These are phyloP conservation scores for Hymenoscyphus infarciens DNA, from an alignment of 2,329 filamentous ascomycete species.

Conservation along the genomic window DNA sequence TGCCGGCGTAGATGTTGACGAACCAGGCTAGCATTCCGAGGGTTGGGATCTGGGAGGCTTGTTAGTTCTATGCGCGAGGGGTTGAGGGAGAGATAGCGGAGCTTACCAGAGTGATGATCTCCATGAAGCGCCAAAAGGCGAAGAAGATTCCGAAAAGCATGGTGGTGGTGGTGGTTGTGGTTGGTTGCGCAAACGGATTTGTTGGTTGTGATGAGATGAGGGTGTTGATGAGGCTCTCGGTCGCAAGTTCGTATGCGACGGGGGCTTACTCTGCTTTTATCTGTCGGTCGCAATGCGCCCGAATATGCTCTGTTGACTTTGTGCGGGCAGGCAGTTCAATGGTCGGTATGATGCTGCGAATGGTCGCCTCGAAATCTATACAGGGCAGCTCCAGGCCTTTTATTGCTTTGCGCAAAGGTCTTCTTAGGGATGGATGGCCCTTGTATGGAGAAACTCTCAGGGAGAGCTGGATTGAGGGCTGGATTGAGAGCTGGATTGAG, in stretches of 20 bases:
- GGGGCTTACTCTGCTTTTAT: not conserved
- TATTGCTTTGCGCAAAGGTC: not conserved
- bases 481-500: slow-evolving; percentile 6
- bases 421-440: not conserved
- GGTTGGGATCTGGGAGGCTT: slow-evolving; percentile 51
- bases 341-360: not conserved
- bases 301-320: not conserved
- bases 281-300: not conserved
- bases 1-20: slow-evolving; percentile 54
- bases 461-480: slow-evolving; percentile 5
- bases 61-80: slow-evolving; percentile 13
- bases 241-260: not conserved
- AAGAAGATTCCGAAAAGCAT: slow-evolving; percentile 65
- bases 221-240: slow-evolving; percentile 4
- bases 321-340: not conserved
- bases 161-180: slow-evolving; percentile 33
- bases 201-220: slow-evolving; percentile 11
- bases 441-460: not conserved
- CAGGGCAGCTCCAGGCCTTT: not conserved
- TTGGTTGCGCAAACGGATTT: slow-evolving; percentile 6
- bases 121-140: slow-evolving; percentile 57
- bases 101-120: slow-evolving; percentile 61
- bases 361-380: not conserved
- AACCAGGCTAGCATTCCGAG: slow-evolving; percentile 68
- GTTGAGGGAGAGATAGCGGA: slow-evolving; percentile 6